phyloP scores from a whole-genome alignment of 805 yeast genomes.

The Ascoidea rubescens region DNA sequence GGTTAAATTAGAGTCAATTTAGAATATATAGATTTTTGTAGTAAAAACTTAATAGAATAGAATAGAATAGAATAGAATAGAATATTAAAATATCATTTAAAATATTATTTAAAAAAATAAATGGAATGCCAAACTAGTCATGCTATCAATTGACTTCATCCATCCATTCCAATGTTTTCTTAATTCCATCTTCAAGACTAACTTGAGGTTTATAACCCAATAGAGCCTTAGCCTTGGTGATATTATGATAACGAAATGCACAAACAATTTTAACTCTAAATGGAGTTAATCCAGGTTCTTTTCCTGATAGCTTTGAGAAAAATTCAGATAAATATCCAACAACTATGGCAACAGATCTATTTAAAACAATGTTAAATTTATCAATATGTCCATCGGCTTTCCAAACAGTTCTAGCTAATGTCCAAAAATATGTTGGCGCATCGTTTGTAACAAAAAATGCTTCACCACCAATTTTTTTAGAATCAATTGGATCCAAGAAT shows the following conservation, averaged over 20 bases:
- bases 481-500: constrained; percentile 33
- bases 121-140: background rate
- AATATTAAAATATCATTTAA: too few species aligned
- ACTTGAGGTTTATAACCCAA: constrained; percentile 76
- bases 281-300: constrained; percentile 90
- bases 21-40: too few species aligned
- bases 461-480: constrained; percentile 58
- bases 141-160: constrained; percentile 35
- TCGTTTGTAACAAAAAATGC: constrained; percentile 87
- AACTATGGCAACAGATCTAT: constrained; percentile 61
- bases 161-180: constrained; percentile 76
- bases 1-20: too few species aligned
- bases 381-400: constrained; percentile 87
- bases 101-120: too few species aligned
- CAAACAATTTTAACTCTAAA: constrained; percentile 88
- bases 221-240: constrained; percentile 66
- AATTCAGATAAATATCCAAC: constrained; percentile 75
- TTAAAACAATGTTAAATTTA: constrained; percentile 49
- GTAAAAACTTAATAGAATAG: background rate
- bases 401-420: constrained; percentile 93
- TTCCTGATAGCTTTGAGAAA: constrained; percentile 54
- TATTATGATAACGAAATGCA: constrained; percentile 88
- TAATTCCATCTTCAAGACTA: constrained; percentile 66
- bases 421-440: constrained; percentile 93
- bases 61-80: too few species aligned